Conservation (phyloP, 345 rosid genomes). For the Noccaea bulbosa region DNA sequence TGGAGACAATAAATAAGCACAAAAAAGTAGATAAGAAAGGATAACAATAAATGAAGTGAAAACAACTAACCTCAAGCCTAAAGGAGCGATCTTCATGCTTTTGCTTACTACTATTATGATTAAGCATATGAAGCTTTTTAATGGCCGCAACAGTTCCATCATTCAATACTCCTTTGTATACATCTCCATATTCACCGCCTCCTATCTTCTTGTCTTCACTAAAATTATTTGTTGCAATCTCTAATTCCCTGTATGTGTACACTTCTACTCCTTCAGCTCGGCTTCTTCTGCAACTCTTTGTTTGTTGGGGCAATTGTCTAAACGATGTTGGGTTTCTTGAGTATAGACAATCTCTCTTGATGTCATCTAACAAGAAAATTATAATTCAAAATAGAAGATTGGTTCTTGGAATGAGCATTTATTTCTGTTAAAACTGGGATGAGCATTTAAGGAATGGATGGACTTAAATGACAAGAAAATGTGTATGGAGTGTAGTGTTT, state of each 20-base stretch:
- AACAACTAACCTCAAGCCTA: slow-evolving; percentile 69
- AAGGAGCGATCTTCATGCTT: slow-evolving; percentile 85
- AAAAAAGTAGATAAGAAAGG: slow-evolving; percentile 21
- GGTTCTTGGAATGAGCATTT: background rate
- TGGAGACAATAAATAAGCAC: slow-evolving; percentile 32
- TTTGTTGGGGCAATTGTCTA: slow-evolving; percentile 24
- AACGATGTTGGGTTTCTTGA: slow-evolving; percentile 30
- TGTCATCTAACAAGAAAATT: slow-evolving; percentile 10
- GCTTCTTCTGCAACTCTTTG: slow-evolving; percentile 32
- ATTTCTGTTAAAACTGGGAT: background rate
- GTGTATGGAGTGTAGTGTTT: background rate
- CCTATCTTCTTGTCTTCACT: slow-evolving; percentile 68
- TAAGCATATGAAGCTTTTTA: slow-evolving; percentile 57
- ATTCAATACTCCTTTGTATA: slow-evolving; percentile 66
- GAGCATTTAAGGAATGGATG: background rate
- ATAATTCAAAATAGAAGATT: background rate
- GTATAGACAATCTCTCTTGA: slow-evolving; percentile 33
- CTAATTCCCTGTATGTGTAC: slow-evolving; percentile 82
- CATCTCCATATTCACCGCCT: slow-evolving; percentile 63
- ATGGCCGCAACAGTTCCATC: slow-evolving; percentile 86
- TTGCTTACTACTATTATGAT: slow-evolving; percentile 47
- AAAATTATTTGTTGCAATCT: slow-evolving; percentile 65
- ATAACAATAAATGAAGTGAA: slow-evolving; percentile 50
- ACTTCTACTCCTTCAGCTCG: slow-evolving; percentile 65
- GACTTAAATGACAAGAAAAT: background rate